Percentiles rank a stretch among this genome's conserved stretches.
These are phyloP conservation scores for Verticillium nonalfalfae DNA, from an alignment of 2,329 filamentous ascomycete genomes.

Conservation along the genomic window DNA sequence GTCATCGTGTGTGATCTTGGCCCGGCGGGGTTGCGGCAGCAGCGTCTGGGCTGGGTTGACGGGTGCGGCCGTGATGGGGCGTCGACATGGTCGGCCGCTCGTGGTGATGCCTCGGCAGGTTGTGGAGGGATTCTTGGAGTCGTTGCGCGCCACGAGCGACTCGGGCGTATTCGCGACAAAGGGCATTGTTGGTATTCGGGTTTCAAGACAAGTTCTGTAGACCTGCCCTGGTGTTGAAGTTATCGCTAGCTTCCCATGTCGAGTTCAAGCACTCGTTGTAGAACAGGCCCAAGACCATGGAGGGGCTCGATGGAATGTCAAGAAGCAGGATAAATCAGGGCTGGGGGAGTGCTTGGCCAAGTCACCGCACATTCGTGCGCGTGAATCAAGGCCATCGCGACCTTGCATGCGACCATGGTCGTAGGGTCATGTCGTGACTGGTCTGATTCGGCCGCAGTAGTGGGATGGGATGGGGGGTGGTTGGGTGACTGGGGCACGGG, in stretches of 20 bases:
- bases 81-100: conserved; percentile 76
- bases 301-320: background rate
- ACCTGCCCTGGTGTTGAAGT: background rate
- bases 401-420: background rate
- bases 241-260: background rate
- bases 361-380: background rate
- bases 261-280: background rate
- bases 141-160: conserved; percentile 67
- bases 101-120: conserved; percentile 87
- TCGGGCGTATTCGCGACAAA: conserved; percentile 73
- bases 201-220: background rate
- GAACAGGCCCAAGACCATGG: background rate
- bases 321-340: background rate
- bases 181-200: conserved; percentile 42
- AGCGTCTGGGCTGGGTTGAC: conserved; percentile 10
- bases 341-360: background rate
- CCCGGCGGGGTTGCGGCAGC: conserved; percentile 20
- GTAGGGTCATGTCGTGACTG: background rate
- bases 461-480: background rate
- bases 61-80: conserved; percentile 47
- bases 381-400: background rate
- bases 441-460: background rate
- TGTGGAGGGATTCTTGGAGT: conserved; percentile 75
- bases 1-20: conserved; percentile 34
- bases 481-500: background rate